Base-by-base conservation (phyloP, 1,139 yeast genomes). In the Nakaseomyces kungkrabaensis region DNA sequence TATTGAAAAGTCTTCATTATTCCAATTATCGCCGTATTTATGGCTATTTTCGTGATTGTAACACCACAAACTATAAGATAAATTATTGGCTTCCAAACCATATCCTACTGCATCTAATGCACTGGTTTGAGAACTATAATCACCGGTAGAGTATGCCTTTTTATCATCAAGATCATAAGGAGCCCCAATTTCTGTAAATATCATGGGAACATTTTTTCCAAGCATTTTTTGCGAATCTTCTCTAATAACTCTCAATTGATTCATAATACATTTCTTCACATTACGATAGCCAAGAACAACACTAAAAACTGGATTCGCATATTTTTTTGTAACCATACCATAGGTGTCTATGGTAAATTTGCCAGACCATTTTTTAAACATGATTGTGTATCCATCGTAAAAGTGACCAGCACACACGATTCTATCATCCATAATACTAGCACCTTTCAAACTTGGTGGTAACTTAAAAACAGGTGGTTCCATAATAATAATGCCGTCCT, bases 101-200 rank as follows among this genome's bases (percentile, higher is more conserved):
- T 71, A 77, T 27, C 82, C 75, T 46, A 89, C 67, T 0, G 96
- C 96, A 70, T 90, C 97, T 66, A 87, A 70, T 0, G 97, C 96
- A 5, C 78, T 72, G 3, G 85, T 82, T 61, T 90, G 97, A 1
- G 87, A 75, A 10, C 73, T 67, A 62, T 79, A 89, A 54, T 80
- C 77, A 1, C 90, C 88, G 50, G 73, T 74, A 1, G 65, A 62
- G 61, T 78, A 89, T 0, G 96, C 86, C 45, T 69, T 71, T 59
- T 83, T 84, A 52, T 77, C 75, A 63, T 90, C 92, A 95, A 90
- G 85, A 66, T 92, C 96, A 66, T 82, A 88, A 2, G 98, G 97
- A 82, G 90, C 86, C 3, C 98, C 98, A n/a, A 92, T 89, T 67
- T 90, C 98, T 0, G 95, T 81, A 74, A 92, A 80, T 41, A 90